Base-by-base conservation (phyloP, 768 basidiomycete genomes). In the Russula virescens region DNA sequence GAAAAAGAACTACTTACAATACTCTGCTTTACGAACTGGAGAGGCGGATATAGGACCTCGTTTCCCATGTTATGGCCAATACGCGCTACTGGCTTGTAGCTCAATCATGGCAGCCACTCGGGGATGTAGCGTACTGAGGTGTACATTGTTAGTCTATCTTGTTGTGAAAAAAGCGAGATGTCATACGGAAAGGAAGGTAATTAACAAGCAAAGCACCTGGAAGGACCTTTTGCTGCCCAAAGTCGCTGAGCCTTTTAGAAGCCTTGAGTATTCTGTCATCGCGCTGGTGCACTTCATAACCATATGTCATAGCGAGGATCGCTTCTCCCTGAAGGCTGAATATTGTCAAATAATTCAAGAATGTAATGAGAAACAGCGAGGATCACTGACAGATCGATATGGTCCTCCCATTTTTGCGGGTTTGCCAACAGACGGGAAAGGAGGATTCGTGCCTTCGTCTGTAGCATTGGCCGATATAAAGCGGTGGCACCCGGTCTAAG, bases 181-280 rank as follows among this genome's bases (percentile, higher is more conserved):
- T 11, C 42, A 43, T 18, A 48, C 62, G 16, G 21, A 58, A 26
- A 7, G 62, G 49, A 16, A 63, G 8, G 19, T 51, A 10, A 40
- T 63, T 63, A 8, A 63, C 56, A 14, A 63, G 47, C 11, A 58
- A 19, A 13, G 42, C 40, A 31, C 54, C 54, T 7, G 54, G 54
- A 3, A 55, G 42, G 19, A 21, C 8, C 16, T 7, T 13, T 23
- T 19, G 14, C 1, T 38, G 3, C 6, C 13, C 49, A 23, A 52
- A n/a, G 6, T 46, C 2, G 18, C 6, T 3, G n/a, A 35, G 0
- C 1, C 25, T 38, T 58, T 9, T 42, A 13, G 58, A 18, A 4
- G 34, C 47, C 5, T 40, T 19, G 38, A 58, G 13, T 13, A 19
- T 50, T 19, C 13, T 43, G 19, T 43, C 42, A 19, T 43, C 42